Evolutionary conservation across 306 rosid species (phyloP).

Genomic region (Corylus heterophylla): DNA sequence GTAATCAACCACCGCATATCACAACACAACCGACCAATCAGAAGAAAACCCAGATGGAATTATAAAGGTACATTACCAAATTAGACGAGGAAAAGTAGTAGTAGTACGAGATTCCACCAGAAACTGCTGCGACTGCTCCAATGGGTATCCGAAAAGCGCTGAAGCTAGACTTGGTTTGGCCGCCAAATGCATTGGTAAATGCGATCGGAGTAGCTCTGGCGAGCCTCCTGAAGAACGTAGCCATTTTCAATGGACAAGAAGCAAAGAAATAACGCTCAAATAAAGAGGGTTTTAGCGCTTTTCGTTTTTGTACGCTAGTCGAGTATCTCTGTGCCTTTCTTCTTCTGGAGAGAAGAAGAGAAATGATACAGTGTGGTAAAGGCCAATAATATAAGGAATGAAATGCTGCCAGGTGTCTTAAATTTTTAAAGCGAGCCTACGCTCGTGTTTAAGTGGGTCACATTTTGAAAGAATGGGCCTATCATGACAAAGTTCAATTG

Average conservation of each 20-base stretch:
- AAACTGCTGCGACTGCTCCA: slow-evolving; percentile 73
- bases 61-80: slow-evolving; percentile 43
- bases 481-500: no score
- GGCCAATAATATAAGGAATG: no score
- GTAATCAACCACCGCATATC: slow-evolving; percentile 2
- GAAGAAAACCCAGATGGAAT: slow-evolving; percentile 18
- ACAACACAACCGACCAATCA: background rate
- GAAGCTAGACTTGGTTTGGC: slow-evolving; percentile 48
- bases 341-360: background rate
- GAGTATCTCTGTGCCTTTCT: background rate
- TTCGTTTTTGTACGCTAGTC: background rate
- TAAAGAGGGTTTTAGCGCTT: background rate
- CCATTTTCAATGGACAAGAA: slow-evolving; percentile 48
- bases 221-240: slow-evolving; percentile 62
- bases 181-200: slow-evolving; percentile 35
- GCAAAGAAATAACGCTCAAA: background rate
- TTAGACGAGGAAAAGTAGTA: slow-evolving; percentile 59
- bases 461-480: background rate
- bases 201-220: slow-evolving; percentile 61
- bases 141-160: slow-evolving; percentile 50
- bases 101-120: slow-evolving; percentile 78
- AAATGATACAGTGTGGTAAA: background rate
- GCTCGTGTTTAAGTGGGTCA: no score
- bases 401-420: background rate
- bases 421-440: background rate